A percentile compares a stretch with the other conserved stretches of the same genome.
phyloP scores from a whole-genome alignment of 2,329 filamentous ascomycete species.

The Stromatinia cepivora region DNA sequence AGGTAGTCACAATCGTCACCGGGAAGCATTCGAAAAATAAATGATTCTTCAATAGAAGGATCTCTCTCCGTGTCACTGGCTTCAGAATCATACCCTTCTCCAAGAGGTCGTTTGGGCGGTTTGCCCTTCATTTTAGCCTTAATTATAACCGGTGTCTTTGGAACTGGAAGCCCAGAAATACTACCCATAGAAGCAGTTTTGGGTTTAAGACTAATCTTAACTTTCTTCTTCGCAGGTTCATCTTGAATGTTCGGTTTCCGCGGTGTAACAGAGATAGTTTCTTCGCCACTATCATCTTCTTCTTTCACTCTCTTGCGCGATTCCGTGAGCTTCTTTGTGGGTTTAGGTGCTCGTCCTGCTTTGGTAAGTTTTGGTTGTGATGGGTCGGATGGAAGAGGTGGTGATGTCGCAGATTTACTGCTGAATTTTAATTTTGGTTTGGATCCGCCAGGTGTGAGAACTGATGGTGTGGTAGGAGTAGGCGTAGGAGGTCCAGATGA shows the following conservation, averaged over 20 bases:
- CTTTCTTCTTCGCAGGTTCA: conserved; percentile 44
- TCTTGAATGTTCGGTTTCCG: background rate
- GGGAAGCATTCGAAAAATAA: conserved; percentile 84
- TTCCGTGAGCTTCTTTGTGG: conserved; percentile 57
- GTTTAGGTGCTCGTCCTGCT: conserved; percentile 59
- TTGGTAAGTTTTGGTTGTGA: conserved; percentile 53
- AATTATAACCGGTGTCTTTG: conserved; percentile 42
- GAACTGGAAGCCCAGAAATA: conserved; percentile 29
- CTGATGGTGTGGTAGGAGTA: conserved; percentile 27
- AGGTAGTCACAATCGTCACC: conserved; percentile 86
- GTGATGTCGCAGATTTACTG: conserved; percentile 32
- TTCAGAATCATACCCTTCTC: conserved; percentile 95
- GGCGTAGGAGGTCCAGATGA: conserved; percentile 24
- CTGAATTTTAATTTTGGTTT: conserved; percentile 40
- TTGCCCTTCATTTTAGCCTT: conserved; percentile 68
- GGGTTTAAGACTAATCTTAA: conserved; percentile 46
- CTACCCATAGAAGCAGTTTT: conserved; percentile 17
- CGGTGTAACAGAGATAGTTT: conserved; percentile 36
- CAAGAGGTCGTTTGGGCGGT: conserved; percentile 66
- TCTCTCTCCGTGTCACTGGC: conserved; percentile 87
- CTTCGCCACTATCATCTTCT: conserved; percentile 52
- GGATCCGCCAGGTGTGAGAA: conserved; percentile 31
- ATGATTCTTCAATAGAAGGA: conserved; percentile 84
- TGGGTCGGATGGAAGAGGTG: conserved; percentile 26
- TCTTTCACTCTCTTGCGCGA: conserved; percentile 60